Evolutionary conservation across 2,329 filamentous ascomycete species (phyloP), one percentile per base, ranked within the genome.

Genomic region (Colletotrichum navitas): DNA sequence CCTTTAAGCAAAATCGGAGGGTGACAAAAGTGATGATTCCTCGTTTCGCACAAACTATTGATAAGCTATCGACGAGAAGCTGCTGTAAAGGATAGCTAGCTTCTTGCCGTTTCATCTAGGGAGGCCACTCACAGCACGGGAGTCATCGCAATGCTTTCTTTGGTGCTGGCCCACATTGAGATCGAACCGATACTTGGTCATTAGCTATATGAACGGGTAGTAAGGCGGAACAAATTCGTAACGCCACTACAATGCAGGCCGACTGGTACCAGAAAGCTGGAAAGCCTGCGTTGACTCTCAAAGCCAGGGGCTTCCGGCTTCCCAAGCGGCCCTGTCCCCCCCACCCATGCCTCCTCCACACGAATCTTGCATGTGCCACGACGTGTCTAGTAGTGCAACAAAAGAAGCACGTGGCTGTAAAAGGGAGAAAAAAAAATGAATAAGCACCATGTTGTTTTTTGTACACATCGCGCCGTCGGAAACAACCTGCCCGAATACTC

Each of bases 401-500:
- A 32, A 39, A 68, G 45, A 60, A 39, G 41, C 52, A 24, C 54
- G 29, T 39, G 47, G 24, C 51, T 39, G 41, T 47, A 41, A 32
- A 55, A 55, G 10, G 39, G 32, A 36, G 34, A 10, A 10, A 7
- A 1, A 36, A 55, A 55, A 26, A 54, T 29, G 29, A 29, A 29
- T 3, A 34, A 39, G 34, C 36, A 52, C 49, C 24, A 36, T 51
- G 10, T 45, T 29, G 41, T 24, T 64, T 55, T 72, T 47, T 47
- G 45, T 68, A 56, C 51, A 69, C 66, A 64, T 68, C 36, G 29
- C 51, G 29, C 45, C 60, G 18, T 63, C 21, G n/a, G 12, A 39
- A 63, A 39, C 58, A 54, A 52, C 49, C 58, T 52, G 36, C 41
- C 68, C 65, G 45, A 63, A 60, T 72, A 72, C 65, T 64, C 69